These are phyloP conservation scores for Tricholoma terreum DNA, from an alignment of 768 basidiomycete genomes.

Conservation along the genomic window DNA sequence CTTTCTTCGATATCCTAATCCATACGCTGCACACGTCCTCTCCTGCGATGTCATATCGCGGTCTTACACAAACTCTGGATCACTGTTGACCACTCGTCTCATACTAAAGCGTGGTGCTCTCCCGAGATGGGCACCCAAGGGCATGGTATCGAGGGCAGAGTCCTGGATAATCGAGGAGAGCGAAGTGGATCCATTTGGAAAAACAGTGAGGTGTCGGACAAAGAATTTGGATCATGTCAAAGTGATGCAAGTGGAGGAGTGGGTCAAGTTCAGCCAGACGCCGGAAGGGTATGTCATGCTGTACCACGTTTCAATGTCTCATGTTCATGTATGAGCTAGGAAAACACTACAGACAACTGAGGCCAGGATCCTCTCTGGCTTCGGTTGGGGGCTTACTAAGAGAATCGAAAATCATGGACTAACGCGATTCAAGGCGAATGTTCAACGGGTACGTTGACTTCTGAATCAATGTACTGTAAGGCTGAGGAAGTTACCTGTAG, in stretches of 20 bases:
- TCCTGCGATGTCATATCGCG: slow-evolving; percentile 96
- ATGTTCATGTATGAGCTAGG: slow-evolving; percentile 31
- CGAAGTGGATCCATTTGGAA: slow-evolving; percentile 83
- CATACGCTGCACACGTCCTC: slow-evolving; percentile 88
- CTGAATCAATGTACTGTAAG: background rate
- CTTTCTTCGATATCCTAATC: slow-evolving; percentile 95
- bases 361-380: slow-evolving; percentile 80
- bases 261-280: slow-evolving; percentile 65
- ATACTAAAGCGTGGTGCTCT: slow-evolving; percentile 91
- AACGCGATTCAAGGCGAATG: slow-evolving; percentile 80
- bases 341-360: slow-evolving; percentile 85
- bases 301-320: background rate
- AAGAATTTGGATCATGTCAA: slow-evolving; percentile 93
- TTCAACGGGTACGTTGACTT: slow-evolving; percentile 63
- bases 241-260: slow-evolving; percentile 90
- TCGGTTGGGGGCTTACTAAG: slow-evolving; percentile 89
- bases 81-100: slow-evolving; percentile 82
- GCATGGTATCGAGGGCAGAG: slow-evolving; percentile 80
- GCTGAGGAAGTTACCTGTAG: slow-evolving; percentile 33
- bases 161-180: slow-evolving; percentile 96
- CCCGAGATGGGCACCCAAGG: slow-evolving; percentile 86
- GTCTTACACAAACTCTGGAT: slow-evolving; percentile 64
- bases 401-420: slow-evolving; percentile 85
- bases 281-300: slow-evolving; percentile 59
- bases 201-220: slow-evolving; percentile 73